These are phyloP conservation scores for Beauveria brongniartii DNA, from an alignment of 2,329 filamentous ascomycete species.

Conservation along the genomic window DNA sequence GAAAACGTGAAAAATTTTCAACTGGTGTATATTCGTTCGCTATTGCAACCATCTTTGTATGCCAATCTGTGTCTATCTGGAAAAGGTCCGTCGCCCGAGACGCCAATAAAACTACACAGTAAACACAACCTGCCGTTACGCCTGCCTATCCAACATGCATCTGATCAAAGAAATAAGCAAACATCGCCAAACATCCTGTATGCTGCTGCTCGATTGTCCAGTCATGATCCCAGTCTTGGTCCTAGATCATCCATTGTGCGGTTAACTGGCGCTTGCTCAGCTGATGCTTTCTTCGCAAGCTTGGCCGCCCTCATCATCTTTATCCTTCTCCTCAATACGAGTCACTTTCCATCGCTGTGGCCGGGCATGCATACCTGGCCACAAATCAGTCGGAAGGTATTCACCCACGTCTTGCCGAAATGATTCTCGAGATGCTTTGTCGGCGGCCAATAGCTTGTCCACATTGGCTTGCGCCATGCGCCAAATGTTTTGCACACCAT, in stretches of 20 bases:
- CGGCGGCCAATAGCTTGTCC: constrained; percentile 64
- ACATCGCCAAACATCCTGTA: background rate
- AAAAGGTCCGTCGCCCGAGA: background rate
- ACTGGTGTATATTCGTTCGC: background rate
- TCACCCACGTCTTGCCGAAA: constrained; percentile 81
- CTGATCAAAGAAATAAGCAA: background rate
- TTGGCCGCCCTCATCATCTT: background rate
- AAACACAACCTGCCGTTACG: background rate
- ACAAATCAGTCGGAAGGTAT: constrained; percentile 79
- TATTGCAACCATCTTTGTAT: constrained; percentile 4
- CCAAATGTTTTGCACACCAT: constrained; percentile 65
- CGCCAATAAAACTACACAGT: background rate
- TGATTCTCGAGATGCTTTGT: constrained; percentile 63
- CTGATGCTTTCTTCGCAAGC: background rate
- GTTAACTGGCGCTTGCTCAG: background rate
- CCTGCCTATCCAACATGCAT: background rate
- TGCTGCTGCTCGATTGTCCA: background rate
- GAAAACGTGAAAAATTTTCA: background rate
- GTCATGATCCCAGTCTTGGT: background rate
- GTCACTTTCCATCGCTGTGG: constrained; percentile 45
- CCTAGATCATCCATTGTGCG: background rate
- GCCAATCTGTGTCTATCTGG: constrained; percentile 7
- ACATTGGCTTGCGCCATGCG: constrained; percentile 70
- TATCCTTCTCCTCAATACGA: constrained; percentile 22
- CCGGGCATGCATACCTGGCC: constrained; percentile 63